Base-by-base conservation (phyloP, 345 rosid species). In the Raphanus raphanistrum region DNA sequence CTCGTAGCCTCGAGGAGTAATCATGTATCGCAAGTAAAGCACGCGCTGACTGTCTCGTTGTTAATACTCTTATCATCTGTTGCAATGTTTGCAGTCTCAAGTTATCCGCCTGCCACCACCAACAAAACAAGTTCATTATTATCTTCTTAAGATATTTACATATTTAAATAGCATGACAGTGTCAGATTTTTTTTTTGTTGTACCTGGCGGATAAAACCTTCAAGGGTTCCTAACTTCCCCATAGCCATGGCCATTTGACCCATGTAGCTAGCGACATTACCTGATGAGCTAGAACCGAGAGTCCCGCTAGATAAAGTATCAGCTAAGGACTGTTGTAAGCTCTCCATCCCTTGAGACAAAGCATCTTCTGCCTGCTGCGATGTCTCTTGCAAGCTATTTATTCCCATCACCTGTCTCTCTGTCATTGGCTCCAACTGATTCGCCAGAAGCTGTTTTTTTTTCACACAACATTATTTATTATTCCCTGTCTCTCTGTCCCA, bases 161-260 rank as follows among this genome's bases (percentile, higher is more conserved):
- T 69, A 63, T 75, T 75, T 33, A 43, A 59, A 74, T 35, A 65
- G 26, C 67, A 9, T 54, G 32, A 43, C 11, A 58, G 21, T 33
- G 63, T 16, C 32, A 28, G 43, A 38, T 38, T 29, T 60, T 61
- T 60, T 61, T 28, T 4, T 62, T 54, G 26, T 33, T 74, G 69
- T 84, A 95, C 99, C 98, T 95, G 96, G 43, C 95, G 91, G 57
- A 96, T 92, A 71, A 96, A 93, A 10, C 99, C 97, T 75, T 96
- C 98, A 0, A 96, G 96, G 9, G 96, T 96, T n/a, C 96, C 98
- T 41, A 96, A 85, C 84, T 93, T 93, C 65, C 99, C 99, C 99
- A 96, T 96, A 48, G 98, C 99, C 99, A 96, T 96, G 41, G 99
- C 99, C 98, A 96, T 96, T 79, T 96, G 98, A 75, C 99, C 99